These are phyloP conservation scores for Pichia nanzhaoensis DNA, from an alignment of 805 yeast species.

Conservation along the genomic window DNA sequence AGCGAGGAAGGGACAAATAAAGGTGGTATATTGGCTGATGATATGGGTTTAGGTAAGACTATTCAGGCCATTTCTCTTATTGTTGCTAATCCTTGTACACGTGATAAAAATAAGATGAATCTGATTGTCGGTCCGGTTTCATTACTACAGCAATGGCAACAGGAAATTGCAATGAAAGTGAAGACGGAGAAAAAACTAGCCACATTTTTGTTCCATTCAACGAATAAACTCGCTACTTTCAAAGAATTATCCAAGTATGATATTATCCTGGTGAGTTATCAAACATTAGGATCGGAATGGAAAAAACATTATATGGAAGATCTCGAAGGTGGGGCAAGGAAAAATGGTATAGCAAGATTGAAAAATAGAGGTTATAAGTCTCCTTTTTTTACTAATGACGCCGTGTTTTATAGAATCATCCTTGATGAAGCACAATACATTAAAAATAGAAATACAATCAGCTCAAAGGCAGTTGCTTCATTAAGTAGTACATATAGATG, in stretches of 20 bases:
- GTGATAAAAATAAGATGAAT: conserved; percentile 42
- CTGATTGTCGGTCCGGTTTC: conserved; percentile 90
- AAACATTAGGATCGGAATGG: conserved; percentile 70
- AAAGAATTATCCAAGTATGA: conserved; percentile 50
- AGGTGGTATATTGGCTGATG: conserved; percentile 75
- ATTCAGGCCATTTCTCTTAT: conserved; percentile 61
- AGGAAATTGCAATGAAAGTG: conserved; percentile 62
- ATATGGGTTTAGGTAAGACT: conserved; percentile 80
- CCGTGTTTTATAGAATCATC: conserved; percentile 45
- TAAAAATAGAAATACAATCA: conserved; percentile 42
- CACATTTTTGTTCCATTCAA: conserved; percentile 56
- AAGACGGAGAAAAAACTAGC: conserved; percentile 37
- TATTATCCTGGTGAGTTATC: conserved; percentile 74
- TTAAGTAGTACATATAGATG: conserved; percentile 36
- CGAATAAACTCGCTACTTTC: conserved; percentile 38
- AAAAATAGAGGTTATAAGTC: conserved; percentile 41
- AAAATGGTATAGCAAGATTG: conserved; percentile 35
- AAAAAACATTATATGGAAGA: conserved; percentile 51
- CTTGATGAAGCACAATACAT: conserved; percentile 54
- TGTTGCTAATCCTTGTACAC: conserved; percentile 35
- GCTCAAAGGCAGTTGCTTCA: conserved; percentile 40
- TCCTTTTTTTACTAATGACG: conserved; percentile 52
- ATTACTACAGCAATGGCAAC: conserved; percentile 77
- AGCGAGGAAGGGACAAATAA: conserved; percentile 54
- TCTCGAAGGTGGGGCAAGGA: conserved; percentile 23